Conservation (phyloP, 805 yeast genomes). For the Cyberlindnera mississippiensis region DNA sequence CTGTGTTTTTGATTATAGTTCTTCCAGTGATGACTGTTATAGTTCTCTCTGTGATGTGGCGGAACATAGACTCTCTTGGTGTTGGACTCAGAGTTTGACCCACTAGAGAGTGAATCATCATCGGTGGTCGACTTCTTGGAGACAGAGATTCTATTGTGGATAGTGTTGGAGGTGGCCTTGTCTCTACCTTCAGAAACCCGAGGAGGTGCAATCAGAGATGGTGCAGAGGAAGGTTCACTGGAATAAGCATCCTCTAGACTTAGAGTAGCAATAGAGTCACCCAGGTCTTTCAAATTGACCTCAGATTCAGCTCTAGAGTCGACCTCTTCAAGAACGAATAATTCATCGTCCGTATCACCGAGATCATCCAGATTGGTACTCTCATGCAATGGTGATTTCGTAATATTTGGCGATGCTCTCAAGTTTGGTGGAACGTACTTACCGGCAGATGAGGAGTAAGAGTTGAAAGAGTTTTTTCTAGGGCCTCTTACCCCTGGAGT, state of each 20-base stretch:
- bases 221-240: conserved; percentile 26
- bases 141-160: conserved; percentile 10
- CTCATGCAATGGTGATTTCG: conserved; percentile 24
- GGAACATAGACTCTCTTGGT: conserved; percentile 38
- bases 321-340: conserved; percentile 37
- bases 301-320: conserved; percentile 18
- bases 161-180: conserved; percentile 13
- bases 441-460: conserved; percentile 38
- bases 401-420: conserved; percentile 40
- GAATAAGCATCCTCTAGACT: conserved; percentile 18
- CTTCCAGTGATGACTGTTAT: conserved; percentile 14
- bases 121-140: neutral
- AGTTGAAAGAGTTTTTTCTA: conserved; percentile 25
- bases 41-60: conserved; percentile 48
- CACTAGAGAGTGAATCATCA: conserved; percentile 4
- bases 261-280: conserved; percentile 12
- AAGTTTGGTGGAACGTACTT: conserved; percentile 73
- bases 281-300: conserved; percentile 8
- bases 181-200: conserved; percentile 3
- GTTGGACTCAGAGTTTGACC: conserved; percentile 13
- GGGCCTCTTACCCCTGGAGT: conserved; percentile 9
- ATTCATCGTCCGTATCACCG: conserved; percentile 29
- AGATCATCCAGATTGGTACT: conserved; percentile 20
- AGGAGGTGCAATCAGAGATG: conserved; percentile 21
- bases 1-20: conserved; percentile 5